Conservation (phyloP, 1,139 yeast species). For the Candida sanyaensis region DNA sequence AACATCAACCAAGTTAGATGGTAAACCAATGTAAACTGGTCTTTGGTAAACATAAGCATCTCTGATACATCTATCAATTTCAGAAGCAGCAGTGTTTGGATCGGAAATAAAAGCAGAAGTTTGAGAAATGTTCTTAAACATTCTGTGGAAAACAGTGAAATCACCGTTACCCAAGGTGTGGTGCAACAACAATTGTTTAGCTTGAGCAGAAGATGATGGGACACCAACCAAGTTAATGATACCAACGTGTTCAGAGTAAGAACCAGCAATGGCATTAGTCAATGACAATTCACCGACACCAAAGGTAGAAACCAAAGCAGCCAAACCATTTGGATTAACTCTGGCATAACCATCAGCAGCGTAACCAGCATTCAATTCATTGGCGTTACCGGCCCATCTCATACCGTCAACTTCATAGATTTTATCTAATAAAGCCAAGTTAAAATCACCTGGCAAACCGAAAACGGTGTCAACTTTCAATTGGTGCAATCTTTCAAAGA, state of each 20-base stretch:
- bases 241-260: conserved; percentile 46
- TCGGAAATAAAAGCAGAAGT: conserved; percentile 67
- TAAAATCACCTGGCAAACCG: conserved; percentile 47
- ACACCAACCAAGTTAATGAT: conserved; percentile 43
- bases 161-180: conserved; percentile 51
- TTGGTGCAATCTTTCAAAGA: conserved; percentile 39
- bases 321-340: conserved; percentile 18
- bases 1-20: conserved; percentile 77
- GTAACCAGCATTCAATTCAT: conserved; percentile 45
- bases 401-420: conserved; percentile 38
- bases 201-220: conserved; percentile 39
- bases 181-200: conserved; percentile 41
- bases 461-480: conserved; percentile 43
- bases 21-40: conserved; percentile 83
- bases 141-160: conserved; percentile 46
- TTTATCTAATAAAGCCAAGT: conserved; percentile 37
- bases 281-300: conserved; percentile 32
- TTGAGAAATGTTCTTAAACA: conserved; percentile 65
- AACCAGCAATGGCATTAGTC: conserved; percentile 43
- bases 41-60: conserved; percentile 72
- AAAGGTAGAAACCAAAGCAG: conserved; percentile 41
- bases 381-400: conserved; percentile 47
- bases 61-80: conserved; percentile 74
- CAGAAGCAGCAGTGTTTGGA: conserved; percentile 61
- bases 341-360: conserved; percentile 47